phyloP scores from a whole-genome alignment of 495 filamentous ascomycete genomes.

The Tuber indicum region DNA sequence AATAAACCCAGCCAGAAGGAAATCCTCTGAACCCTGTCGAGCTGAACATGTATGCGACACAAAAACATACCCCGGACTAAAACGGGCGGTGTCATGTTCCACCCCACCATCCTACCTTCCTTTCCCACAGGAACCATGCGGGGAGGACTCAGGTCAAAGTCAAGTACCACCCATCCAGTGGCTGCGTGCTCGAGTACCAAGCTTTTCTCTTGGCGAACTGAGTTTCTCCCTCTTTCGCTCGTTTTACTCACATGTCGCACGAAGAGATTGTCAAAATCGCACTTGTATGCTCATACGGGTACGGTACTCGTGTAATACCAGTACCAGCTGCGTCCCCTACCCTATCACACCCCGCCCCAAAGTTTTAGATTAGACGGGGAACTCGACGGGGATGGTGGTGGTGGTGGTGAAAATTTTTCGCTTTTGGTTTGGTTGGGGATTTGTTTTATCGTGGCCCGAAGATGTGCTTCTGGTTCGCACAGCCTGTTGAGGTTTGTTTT shows the following conservation, averaged over 20 bases:
- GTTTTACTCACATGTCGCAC: background rate
- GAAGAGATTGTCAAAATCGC: background rate
- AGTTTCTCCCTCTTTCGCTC: background rate
- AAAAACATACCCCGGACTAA: constrained; percentile 1
- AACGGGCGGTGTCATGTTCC: constrained; percentile 2
- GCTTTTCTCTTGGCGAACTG: background rate
- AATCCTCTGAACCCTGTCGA: background rate
- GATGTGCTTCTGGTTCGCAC: constrained; percentile 2
- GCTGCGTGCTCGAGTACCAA: background rate
- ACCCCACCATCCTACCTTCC: background rate
- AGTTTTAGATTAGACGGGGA: background rate
- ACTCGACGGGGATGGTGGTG: background rate
- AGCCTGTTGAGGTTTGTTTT: background rate
- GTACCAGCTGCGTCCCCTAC: background rate
- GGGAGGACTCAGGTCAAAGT: background rate
- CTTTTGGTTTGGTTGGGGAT: background rate
- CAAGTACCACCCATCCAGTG: background rate
- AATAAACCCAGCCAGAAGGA: background rate
- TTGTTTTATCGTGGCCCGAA: background rate
- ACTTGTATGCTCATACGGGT: background rate
- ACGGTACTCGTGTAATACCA: background rate
- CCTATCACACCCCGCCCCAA: background rate
- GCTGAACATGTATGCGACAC: constrained; percentile 1
- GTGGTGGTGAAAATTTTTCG: background rate
- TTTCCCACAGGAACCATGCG: background rate